Base-by-base conservation (phyloP, 1,284 basidiomycete genomes). In the Hymenochaete sp. region DNA sequence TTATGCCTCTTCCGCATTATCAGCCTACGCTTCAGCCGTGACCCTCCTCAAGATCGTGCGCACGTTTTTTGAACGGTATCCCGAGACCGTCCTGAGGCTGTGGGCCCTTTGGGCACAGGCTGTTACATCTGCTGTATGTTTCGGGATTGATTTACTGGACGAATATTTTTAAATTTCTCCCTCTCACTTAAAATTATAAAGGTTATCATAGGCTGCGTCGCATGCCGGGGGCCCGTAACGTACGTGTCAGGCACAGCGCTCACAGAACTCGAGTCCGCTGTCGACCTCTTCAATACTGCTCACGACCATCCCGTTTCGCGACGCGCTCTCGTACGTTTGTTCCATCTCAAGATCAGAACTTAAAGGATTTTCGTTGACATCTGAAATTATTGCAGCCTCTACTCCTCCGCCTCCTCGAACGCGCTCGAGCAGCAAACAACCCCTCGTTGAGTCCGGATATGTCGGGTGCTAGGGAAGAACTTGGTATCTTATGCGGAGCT, bases 161-260 rank as follows among this genome's bases (percentile, higher is more conserved):
- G 6, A 22, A 11, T 18, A 40, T 4, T 13, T 22, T 13, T 24
- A 13, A 27, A 28, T 19, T 47, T 36, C n/a, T 28, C 5, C 9
- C 3, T 38, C n/a, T n/a, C 8, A 2, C 8, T 27, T 14, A 39
- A 3, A 9, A 9, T 25, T 9, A 14, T 13, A 16, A 31, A 52
- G 50, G 42, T 52, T 21, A 49, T 55, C 22, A 36, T 55, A 5
- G 54, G 54, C 7, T 52, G 51, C 4, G 42, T 55, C 14, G 52
- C 51, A n/a, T 47, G 42, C 7, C 47, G 49, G 39, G 45, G 51
- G n/a, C 53, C 49, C 2, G 22, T 39, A 10, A 49, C 51, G 14
- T 28, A 38, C 4, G 32, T 50, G 8, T 48, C 54, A 8, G 25
- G 43, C 2, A 26, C 49, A 4, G 51, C 54, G 9, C 46, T 52